Conservation (phyloP, 2,329 filamentous ascomycete species). For the Fusarium sp. region DNA sequence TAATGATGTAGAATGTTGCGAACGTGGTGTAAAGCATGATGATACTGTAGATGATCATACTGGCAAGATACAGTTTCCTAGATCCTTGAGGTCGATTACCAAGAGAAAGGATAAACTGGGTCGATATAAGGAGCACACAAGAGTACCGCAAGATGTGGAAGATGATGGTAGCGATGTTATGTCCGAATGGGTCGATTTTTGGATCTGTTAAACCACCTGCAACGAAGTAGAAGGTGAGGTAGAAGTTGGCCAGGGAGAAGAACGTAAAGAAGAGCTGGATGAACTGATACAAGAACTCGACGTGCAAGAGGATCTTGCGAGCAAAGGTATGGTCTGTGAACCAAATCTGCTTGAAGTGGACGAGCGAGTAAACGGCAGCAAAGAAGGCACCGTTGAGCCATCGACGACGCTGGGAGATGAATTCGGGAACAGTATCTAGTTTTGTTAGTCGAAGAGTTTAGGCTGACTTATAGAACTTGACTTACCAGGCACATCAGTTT, state of each 20-base stretch:
- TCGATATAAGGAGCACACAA: conserved; percentile 86
- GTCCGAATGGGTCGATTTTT: conserved; percentile 88
- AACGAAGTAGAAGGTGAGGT: conserved; percentile 98
- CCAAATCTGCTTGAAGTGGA: conserved; percentile 96
- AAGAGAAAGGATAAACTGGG: conserved; percentile 96
- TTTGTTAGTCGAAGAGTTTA: conserved; percentile 38
- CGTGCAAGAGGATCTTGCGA: conserved; percentile 90
- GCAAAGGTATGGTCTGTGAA: conserved; percentile 88
- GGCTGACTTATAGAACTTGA: conserved; percentile 17
- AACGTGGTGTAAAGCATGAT: conserved; percentile 98
- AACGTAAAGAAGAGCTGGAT: conserved; percentile 94
- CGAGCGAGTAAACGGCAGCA: conserved; percentile 94
- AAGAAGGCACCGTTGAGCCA: conserved; percentile 99
- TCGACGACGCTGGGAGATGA: conserved; percentile 93
- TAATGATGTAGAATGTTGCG: conserved; percentile 86
- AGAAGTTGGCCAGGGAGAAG: conserved; percentile 98
- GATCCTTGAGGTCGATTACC: conserved; percentile 96
- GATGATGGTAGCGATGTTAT: conserved; percentile 84
- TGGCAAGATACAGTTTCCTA: conserved; percentile 86
- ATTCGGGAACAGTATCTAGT: conserved; percentile 89
- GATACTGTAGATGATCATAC: conserved; percentile 88
- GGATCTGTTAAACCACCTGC: conserved; percentile 87
- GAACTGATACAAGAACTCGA: conserved; percentile 96
- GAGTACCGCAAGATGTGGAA: conserved; percentile 88
- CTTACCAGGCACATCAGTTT: conserved; percentile 96